Evolutionary conservation across 192 early-diverging fungal species (phyloP).

Genomic region (Podila horticola): DNA sequence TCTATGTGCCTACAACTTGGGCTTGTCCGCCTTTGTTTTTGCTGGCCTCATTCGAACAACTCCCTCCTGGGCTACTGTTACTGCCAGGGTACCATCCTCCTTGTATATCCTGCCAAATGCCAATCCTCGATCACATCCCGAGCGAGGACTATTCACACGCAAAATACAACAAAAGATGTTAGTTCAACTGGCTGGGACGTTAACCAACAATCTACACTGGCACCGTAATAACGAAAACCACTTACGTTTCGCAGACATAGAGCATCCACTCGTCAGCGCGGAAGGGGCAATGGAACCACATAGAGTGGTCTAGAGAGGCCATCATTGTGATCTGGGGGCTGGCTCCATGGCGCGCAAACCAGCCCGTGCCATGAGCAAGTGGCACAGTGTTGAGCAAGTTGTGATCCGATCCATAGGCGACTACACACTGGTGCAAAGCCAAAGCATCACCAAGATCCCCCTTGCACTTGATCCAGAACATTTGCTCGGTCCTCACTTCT

Average conservation of each 20-base stretch:
- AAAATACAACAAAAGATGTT: neutral
- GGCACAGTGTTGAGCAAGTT: conserved; percentile 40
- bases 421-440: conserved; percentile 71
- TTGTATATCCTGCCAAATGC: conserved; percentile 82
- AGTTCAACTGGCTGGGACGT: neutral
- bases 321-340: conserved; percentile 63
- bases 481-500: conserved; percentile 21
- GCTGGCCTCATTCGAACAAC: conserved; percentile 60
- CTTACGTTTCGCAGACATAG: conserved; percentile 46
- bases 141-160: conserved; percentile 71
- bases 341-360: conserved; percentile 54
- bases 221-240: neutral
- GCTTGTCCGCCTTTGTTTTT: conserved; percentile 7
- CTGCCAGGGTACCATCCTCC: conserved; percentile 79
- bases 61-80: conserved; percentile 89
- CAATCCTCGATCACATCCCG: conserved; percentile 78
- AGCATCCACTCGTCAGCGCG: conserved; percentile 86
- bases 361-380: conserved; percentile 56
- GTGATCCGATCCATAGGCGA: conserved; percentile 58
- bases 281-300: conserved; percentile 90
- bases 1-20: conserved; percentile 17
- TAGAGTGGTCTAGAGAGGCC: conserved; percentile 75
- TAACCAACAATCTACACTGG: neutral
- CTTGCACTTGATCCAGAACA: conserved; percentile 72
- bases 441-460: conserved; percentile 65